phyloP scores from a whole-genome alignment of 2,329 filamentous ascomycete genomes.

The Thyridium curvatum region DNA sequence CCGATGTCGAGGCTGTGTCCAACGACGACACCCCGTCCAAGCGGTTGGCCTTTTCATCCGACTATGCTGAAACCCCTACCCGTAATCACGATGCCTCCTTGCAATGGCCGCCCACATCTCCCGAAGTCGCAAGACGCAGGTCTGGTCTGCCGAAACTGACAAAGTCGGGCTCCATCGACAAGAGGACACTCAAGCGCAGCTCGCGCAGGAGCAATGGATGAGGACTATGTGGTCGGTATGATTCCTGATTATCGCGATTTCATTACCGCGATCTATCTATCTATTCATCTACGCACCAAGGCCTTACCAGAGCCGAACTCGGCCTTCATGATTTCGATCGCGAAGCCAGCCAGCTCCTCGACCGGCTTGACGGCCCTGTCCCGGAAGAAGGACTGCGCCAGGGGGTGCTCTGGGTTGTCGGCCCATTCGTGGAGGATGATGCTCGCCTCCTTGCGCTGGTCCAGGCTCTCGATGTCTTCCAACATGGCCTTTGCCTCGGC shows the following conservation, averaged over 20 bases:
- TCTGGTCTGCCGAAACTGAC: constrained; percentile 1
- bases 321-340: constrained; percentile 31
- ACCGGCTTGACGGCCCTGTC: constrained; percentile 42
- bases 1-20: neutral
- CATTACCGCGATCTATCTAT: too few relatives aligned
- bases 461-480: constrained; percentile 38
- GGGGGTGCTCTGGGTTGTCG: constrained; percentile 28
- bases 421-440: constrained; percentile 37
- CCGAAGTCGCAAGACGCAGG: neutral
- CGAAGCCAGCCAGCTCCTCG: constrained; percentile 37
- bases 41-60: constrained; percentile 15
- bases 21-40: constrained; percentile 13
- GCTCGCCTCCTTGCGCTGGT: constrained; percentile 37
- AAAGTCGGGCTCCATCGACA: constrained; percentile 9
- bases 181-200: constrained; percentile 3
- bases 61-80: constrained; percentile 8
- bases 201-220: neutral
- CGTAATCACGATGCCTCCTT: constrained; percentile 1
- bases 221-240: neutral
- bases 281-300: neutral
- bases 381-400: constrained; percentile 40
- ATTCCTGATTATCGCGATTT: too few relatives aligned
- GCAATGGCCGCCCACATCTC: neutral
- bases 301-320: constrained; percentile 25
- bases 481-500: constrained; percentile 39